These are phyloP conservation scores for Metschnikowia picachoensis DNA, from an alignment of 805 yeast genomes.

Conservation along the genomic window DNA sequence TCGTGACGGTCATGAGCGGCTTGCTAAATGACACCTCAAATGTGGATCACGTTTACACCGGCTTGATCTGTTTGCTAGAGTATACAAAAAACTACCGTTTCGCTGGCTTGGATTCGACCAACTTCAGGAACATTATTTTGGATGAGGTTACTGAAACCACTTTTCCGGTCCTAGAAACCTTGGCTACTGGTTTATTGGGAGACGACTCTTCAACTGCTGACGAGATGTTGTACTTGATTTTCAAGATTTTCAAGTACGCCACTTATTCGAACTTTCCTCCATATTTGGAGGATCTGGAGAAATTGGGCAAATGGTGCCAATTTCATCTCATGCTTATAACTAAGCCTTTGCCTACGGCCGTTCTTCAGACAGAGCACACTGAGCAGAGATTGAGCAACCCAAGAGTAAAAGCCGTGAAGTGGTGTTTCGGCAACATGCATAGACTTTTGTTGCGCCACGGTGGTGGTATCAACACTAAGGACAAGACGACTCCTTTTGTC, in stretches of 20 bases:
- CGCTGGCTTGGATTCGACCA: conserved; percentile 43
- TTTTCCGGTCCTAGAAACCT: conserved; percentile 36
- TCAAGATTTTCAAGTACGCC: conserved; percentile 39
- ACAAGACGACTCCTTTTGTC: conserved; percentile 29
- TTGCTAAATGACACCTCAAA: conserved; percentile 30
- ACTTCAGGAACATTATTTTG: conserved; percentile 34
- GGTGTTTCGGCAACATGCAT: conserved; percentile 44
- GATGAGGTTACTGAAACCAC: conserved; percentile 34
- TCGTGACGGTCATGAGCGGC: conserved; percentile 9
- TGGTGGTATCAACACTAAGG: conserved; percentile 37
- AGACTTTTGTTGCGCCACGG: conserved; percentile 42
- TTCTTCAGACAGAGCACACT: conserved; percentile 27
- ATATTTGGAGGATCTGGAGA: conserved; percentile 32
- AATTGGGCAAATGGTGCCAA: conserved; percentile 41
- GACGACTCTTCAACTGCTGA: conserved; percentile 19
- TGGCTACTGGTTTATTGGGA: conserved; percentile 27
- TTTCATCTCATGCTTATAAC: conserved; percentile 35
- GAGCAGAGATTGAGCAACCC: conserved; percentile 39
- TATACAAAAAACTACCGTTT: conserved; percentile 40
- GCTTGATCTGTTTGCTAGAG: conserved; percentile 38
- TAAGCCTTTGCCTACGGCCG: conserved; percentile 35
- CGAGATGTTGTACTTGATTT: conserved; percentile 35
- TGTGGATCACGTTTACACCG: conserved; percentile 35
- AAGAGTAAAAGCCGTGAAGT: conserved; percentile 39
- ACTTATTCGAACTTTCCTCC: conserved; percentile 37